Conservation (phyloP, 2,329 filamentous ascomycete genomes). For the Trichoderma harzianum region DNA sequence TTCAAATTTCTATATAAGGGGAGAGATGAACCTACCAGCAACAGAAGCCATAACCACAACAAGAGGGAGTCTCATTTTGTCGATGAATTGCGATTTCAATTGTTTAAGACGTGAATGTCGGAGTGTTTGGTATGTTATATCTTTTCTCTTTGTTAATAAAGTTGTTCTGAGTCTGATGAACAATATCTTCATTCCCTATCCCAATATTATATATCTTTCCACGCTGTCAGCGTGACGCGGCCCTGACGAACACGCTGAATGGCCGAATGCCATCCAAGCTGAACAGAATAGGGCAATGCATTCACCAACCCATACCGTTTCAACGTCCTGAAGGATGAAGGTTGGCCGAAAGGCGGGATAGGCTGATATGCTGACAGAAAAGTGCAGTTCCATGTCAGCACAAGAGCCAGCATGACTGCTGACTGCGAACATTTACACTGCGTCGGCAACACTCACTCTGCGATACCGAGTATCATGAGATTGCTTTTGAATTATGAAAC, state of each 20-base stretch:
- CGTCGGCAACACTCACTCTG: neutral
- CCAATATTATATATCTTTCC: conserved; percentile 6
- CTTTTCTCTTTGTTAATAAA: neutral
- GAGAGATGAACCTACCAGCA: neutral
- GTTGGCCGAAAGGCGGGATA: conserved; percentile 1
- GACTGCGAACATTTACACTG: conserved; percentile 10
- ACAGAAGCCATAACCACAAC: conserved; percentile 13
- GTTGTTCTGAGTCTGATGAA: neutral
- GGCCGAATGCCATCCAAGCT: neutral
- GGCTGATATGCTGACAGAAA: conserved; percentile 14
- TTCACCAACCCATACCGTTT: neutral
- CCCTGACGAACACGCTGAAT: neutral
- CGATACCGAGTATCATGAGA: neutral
- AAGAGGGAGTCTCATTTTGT: conserved; percentile 12
- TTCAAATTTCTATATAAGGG: neutral
- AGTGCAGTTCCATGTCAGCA: conserved; percentile 10
- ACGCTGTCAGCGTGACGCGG: conserved; percentile 13
- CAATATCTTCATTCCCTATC: neutral
- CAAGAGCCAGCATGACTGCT: conserved; percentile 8
- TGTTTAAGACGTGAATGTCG: neutral
- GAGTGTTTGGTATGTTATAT: neutral
- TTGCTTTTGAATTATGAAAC: neutral
- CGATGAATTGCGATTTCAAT: neutral
- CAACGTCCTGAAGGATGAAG: conserved; percentile 6
- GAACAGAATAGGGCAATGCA: neutral